phyloP scores from a whole-genome alignment of 176 grass and related monocot species.

The Tillandsia fasciculata region DNA sequence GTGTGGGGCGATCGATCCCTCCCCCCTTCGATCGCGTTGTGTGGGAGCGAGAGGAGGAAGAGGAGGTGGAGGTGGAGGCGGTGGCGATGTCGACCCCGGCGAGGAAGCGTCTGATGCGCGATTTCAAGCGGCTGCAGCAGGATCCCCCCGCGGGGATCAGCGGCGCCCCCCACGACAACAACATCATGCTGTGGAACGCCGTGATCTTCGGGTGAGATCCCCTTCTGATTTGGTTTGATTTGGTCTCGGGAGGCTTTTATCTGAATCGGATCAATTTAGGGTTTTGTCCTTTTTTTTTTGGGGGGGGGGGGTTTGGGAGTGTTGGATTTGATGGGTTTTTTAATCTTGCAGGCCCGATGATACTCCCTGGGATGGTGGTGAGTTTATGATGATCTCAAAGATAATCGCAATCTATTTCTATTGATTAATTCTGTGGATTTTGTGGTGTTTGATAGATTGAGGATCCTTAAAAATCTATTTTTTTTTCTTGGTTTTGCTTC shows the following conservation, averaged over 20 bases:
- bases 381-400: slow-evolving; percentile 5
- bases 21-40: too few species aligned
- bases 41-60: too few species aligned
- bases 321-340: slow-evolving; percentile 2
- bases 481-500: background rate
- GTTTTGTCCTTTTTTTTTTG: slow-evolving; percentile 1
- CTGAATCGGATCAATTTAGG: too few species aligned
- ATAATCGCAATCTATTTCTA: background rate
- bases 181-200: slow-evolving; percentile 44
- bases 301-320: background rate
- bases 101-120: slow-evolving; percentile 47
- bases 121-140: slow-evolving; percentile 47
- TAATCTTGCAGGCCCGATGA: slow-evolving; percentile 48
- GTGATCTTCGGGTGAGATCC: slow-evolving; percentile 36
- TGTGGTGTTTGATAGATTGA: background rate
- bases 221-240: background rate
- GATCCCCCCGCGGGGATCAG: slow-evolving; percentile 45
- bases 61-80: background rate
- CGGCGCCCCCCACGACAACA: slow-evolving; percentile 39
- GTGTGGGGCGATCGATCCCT: too few species aligned
- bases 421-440: background rate
- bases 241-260: background rate
- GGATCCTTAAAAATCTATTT: background rate
- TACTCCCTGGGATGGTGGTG: slow-evolving; percentile 55
- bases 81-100: slow-evolving; percentile 36